A percentile compares a stretch with the other conserved stretches of the same genome.
Conservation (phyloP, 2,329 filamentous ascomycete genomes). For the Tolypocladium nubicola region DNA sequence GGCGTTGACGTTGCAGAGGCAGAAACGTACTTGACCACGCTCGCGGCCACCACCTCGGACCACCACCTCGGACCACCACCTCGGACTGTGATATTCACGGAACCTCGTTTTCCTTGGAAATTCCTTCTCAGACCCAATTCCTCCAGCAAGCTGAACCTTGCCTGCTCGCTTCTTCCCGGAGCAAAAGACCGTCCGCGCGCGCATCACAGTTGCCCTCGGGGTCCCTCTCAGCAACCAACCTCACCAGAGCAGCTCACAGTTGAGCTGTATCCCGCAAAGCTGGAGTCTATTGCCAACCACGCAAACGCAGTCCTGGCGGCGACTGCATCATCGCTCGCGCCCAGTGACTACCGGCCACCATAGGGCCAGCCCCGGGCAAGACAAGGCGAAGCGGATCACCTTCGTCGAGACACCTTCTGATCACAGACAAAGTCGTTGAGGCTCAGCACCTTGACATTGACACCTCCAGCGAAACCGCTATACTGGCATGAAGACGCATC, state of each 20-base stretch:
- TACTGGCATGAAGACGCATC: conserved; percentile 6
- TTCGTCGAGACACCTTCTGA: too few species aligned
- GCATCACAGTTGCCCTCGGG: background rate
- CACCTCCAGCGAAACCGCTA: background rate
- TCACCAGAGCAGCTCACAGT: conserved; percentile 2
- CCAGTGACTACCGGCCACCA: conserved; percentile 6
- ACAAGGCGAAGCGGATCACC: background rate
- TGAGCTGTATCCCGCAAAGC: conserved; percentile 8
- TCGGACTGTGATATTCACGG: background rate
- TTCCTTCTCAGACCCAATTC: background rate
- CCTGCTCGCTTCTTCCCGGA: background rate
- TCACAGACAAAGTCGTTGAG: background rate
- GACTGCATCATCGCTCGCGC: conserved; percentile 3
- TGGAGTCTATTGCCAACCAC: conserved; percentile 4
- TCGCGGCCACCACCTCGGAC: too few species aligned
- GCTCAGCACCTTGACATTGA: background rate
- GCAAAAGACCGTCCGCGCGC: background rate
- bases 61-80: too few species aligned
- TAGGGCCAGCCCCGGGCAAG: conserved; percentile 1
- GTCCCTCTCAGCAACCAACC: background rate
- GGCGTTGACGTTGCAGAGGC: background rate
- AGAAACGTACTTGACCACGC: background rate
- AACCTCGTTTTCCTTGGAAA: background rate
- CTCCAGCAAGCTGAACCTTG: background rate
- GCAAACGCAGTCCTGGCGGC: conserved; percentile 8